These are phyloP conservation scores for Miamiensis avidus DNA, from an alignment of 169 alveolate genomes.

Conservation along the genomic window DNA sequence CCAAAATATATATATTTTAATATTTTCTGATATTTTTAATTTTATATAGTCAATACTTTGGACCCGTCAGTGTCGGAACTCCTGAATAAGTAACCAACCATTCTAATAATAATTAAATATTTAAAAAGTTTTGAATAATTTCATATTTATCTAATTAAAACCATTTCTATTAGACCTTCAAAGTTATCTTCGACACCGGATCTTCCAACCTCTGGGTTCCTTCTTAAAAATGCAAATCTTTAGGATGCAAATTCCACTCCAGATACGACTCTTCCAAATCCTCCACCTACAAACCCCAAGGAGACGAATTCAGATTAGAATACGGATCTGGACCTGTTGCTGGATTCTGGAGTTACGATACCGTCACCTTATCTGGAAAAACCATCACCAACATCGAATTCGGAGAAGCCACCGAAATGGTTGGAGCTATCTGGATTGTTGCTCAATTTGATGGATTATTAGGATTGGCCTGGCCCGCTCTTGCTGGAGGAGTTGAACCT, in stretches of 20 bases:
- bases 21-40: no score
- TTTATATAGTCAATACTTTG: slow-evolving; percentile 54
- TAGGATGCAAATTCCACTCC: slow-evolving; percentile 54
- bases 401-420: slow-evolving; percentile 72
- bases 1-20: no score
- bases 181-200: slow-evolving; percentile 80
- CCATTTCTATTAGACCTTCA: no score
- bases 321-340: slow-evolving; percentile 70
- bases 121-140: no score
- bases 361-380: slow-evolving; percentile 63
- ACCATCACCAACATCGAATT: slow-evolving; percentile 50
- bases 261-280: slow-evolving; percentile 47
- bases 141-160: no score
- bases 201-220: slow-evolving; percentile 83
- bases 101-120: no score
- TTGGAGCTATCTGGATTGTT: slow-evolving; percentile 71
- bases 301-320: slow-evolving; percentile 45
- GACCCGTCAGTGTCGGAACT: slow-evolving; percentile 65
- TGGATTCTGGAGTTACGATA: slow-evolving; percentile 75
- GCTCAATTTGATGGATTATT: slow-evolving; percentile 86
- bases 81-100: slow-evolving; percentile 69
- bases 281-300: slow-evolving; percentile 47
- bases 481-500: slow-evolving; percentile 60
- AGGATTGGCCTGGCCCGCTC: slow-evolving; percentile 81
- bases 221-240: slow-evolving; percentile 50